Percentiles rank a stretch among this genome's conserved stretches.
phyloP scores from a whole-genome alignment of 495 filamentous ascomycete genomes.

The Trichoderma gamsii region DNA sequence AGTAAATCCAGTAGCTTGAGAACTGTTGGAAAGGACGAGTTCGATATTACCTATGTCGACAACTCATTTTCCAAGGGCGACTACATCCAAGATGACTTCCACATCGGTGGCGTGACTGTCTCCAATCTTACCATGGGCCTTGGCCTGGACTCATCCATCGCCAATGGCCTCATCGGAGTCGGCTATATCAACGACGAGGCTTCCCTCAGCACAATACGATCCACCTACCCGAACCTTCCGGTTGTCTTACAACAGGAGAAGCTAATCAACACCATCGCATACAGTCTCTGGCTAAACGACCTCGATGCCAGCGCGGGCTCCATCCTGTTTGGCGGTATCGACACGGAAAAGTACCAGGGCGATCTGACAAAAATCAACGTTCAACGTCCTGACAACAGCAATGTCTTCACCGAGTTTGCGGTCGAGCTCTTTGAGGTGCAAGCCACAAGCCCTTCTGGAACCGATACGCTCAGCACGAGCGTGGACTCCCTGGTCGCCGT shows the following conservation, averaged over 20 bases:
- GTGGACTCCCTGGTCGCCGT: constrained; percentile 60
- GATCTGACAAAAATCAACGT: constrained; percentile 62
- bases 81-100: constrained; percentile 73
- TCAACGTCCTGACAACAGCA: constrained; percentile 43
- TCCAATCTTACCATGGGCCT: constrained; percentile 78
- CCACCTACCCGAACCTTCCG: constrained; percentile 73
- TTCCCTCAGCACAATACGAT: constrained; percentile 44
- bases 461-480: constrained; percentile 44
- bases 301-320: constrained; percentile 44
- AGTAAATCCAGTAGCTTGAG: constrained; percentile 63
- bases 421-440: constrained; percentile 62
- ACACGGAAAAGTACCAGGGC: constrained; percentile 77
- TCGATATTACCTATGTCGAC: constrained; percentile 87
- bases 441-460: constrained; percentile 40
- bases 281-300: constrained; percentile 86
- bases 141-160: constrained; percentile 61
- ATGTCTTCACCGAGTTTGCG: constrained; percentile 54
- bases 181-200: constrained; percentile 79
- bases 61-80: constrained; percentile 68
- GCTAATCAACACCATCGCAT: constrained; percentile 74
- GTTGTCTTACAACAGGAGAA: constrained; percentile 65
- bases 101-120: constrained; percentile 60
- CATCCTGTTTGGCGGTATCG: constrained; percentile 76
- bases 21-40: constrained; percentile 52
- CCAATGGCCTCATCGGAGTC: constrained; percentile 79